A percentile compares a stretch with the other conserved stretches of the same genome.
Evolutionary conservation across 176 grass and related monocot genomes (phyloP).

Genomic region (Elymus sibiricus): DNA sequence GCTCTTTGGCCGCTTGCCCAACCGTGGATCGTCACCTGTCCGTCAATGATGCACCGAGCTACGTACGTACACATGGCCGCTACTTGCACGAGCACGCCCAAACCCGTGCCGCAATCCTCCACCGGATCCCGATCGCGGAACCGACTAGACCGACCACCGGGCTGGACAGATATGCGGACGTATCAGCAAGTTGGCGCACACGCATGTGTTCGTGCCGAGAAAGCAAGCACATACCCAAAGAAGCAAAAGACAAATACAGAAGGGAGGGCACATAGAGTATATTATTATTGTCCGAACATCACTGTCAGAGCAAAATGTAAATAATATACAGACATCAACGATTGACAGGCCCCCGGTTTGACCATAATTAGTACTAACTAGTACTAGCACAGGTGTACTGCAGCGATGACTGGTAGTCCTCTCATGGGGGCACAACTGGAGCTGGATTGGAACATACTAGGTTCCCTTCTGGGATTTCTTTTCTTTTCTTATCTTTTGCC

Average conservation of each 20-base stretch:
- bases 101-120: background rate
- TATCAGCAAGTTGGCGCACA: background rate
- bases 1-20: background rate
- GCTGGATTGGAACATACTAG: slow-evolving; percentile 36
- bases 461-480: background rate
- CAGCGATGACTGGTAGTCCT: background rate
- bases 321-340: background rate
- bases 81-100: background rate
- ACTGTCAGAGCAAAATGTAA: background rate
- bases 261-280: background rate
- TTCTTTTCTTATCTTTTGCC: background rate
- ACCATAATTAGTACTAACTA: background rate
- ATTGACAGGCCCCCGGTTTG: background rate
- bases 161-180: background rate
- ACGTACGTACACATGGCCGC: background rate
- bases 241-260: background rate
- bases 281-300: slow-evolving; percentile 15
- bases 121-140: background rate
- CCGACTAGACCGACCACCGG: background rate
- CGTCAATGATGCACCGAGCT: background rate
- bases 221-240: background rate
- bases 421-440: slow-evolving; percentile 19
- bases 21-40: background rate
- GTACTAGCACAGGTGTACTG: slow-evolving; percentile 11
- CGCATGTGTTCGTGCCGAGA: slow-evolving; percentile 1